Conservation (phyloP, 345 rosid genomes). For the Aegle marmelos region DNA sequence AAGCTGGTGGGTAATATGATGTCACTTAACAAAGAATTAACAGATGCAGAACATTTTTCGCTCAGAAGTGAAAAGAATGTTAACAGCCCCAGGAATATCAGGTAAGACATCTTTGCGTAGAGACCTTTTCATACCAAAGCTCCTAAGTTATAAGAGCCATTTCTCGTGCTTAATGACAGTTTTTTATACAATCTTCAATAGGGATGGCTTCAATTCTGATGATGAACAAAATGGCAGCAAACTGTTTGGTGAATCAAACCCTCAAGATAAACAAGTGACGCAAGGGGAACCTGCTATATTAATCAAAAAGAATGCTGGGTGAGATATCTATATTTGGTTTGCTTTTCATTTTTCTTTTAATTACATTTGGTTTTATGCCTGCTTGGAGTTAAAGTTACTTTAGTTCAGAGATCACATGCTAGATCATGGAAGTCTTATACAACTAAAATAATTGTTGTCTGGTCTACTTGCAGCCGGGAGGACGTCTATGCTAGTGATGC, state of each 20-base stretch:
- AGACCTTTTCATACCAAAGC: neutral
- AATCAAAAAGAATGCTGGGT: conserved; percentile 37
- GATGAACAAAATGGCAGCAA: conserved; percentile 27
- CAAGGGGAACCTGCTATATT: conserved; percentile 35
- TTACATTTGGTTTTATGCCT: neutral
- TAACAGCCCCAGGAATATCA: conserved; percentile 24
- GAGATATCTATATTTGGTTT: conserved; percentile 11
- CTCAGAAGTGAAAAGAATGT: conserved; percentile 22
- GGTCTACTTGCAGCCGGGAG: conserved; percentile 30
- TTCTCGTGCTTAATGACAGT: neutral
- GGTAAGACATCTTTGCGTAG: conserved; percentile 29
- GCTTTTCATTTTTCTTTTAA: neutral
- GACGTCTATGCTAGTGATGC: conserved; percentile 15
- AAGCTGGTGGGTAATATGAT: conserved; percentile 24
- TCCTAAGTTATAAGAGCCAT: neutral
- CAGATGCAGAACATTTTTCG: conserved; percentile 26
- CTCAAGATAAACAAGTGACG: conserved; percentile 33
- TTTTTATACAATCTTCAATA: conserved; percentile 14
- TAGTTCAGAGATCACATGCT: neutral
- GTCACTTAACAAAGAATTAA: conserved; percentile 12
- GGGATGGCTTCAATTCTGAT: conserved; percentile 27
- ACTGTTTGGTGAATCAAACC: conserved; percentile 25
- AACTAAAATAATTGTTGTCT: neutral
- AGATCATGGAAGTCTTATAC: neutral
- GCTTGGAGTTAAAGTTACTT: neutral